Evolutionary conservation across 768 basidiomycete species (phyloP), one percentile per base, ranked within the genome.

Genomic region (Termitomyces sp.): DNA sequence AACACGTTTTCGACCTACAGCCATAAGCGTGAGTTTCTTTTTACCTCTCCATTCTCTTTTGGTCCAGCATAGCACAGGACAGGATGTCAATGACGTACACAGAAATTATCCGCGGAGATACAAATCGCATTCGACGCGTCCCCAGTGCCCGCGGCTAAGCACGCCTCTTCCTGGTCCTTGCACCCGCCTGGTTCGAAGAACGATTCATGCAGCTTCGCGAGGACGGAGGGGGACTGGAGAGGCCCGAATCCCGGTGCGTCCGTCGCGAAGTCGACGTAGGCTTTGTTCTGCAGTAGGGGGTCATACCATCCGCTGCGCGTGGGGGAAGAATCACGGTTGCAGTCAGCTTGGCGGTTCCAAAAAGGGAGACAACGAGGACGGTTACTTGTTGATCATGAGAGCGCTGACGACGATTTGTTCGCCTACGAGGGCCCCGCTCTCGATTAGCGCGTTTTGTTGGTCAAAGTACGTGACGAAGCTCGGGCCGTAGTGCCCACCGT

Each of bases 401-500:
- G 85, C 83, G 56, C 78, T 83, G 60, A 87, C 82, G 4, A 74
- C 66, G 50, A 89, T 71, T 43, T 73, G 70, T 57, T 82, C 82
- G 1, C 82, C 87, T 26, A 76, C 46, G 6, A 86, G 61, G 3
- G 64, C 57, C 6, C 81, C 80, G 8, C 65, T 66, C 9, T 71
- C 62, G 54, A 88, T 87, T 53, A 77, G 69, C 0, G 71, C 70
- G 51, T 87, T 88, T 67, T 88, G 86, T 57, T 85, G 70, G 36
- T 86, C 76, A 65, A 89, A 87, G 65, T 79, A 87, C 5, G 82
- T 82, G 33, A 85, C 84, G 61, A 87, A 87, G 52, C 75, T 75
- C 4, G 86, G 85, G 0, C 82, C 86, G 66, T 86, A 88, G 64
- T 88, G 85, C 0, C 86, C 85, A 6, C 86, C 86, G 56, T 86